Evolutionary conservation across 2,329 filamentous ascomycete genomes (phyloP).

Genomic region (Fusarium nodosum): DNA sequence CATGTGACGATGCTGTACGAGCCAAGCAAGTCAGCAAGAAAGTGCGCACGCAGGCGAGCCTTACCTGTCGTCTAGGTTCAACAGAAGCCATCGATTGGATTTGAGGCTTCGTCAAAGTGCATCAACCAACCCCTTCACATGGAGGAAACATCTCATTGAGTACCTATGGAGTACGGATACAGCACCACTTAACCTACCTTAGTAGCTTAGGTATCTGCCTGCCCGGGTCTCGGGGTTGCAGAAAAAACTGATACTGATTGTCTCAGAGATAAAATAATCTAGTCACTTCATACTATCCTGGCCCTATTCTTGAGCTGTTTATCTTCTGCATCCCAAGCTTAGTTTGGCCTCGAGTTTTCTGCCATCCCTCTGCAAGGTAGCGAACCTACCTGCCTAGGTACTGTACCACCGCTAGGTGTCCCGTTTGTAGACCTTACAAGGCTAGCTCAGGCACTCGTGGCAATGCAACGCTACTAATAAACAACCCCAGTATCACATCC

Average conservation of each 20-base stretch:
- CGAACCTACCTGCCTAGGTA: background rate
- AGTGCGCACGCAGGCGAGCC: conserved; percentile 3
- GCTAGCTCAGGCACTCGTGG: conserved; percentile 42
- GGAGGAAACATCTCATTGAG: background rate
- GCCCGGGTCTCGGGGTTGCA: background rate
- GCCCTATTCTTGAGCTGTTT: no score
- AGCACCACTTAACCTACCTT: no score
- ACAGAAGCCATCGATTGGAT: conserved; percentile 1
- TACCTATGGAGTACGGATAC: no score
- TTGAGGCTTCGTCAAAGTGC: conserved; percentile 8
- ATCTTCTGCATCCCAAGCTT: no score
- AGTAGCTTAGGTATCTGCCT: background rate
- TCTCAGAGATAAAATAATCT: no score
- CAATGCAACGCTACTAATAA: conserved; percentile 37
- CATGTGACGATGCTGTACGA: conserved; percentile 8
- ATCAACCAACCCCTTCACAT: conserved; percentile 16
- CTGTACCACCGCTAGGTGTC: conserved; percentile 19
- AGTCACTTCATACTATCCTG: no score
- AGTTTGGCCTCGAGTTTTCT: no score
- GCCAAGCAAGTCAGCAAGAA: background rate
- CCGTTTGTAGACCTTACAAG: conserved; percentile 17
- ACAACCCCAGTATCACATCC: conserved; percentile 38
- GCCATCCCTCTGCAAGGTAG: no score
- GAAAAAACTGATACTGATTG: background rate
- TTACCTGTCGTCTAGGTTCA: background rate